Base-by-base conservation (phyloP, 345 rosid species). In the Acer yangbiense region DNA sequence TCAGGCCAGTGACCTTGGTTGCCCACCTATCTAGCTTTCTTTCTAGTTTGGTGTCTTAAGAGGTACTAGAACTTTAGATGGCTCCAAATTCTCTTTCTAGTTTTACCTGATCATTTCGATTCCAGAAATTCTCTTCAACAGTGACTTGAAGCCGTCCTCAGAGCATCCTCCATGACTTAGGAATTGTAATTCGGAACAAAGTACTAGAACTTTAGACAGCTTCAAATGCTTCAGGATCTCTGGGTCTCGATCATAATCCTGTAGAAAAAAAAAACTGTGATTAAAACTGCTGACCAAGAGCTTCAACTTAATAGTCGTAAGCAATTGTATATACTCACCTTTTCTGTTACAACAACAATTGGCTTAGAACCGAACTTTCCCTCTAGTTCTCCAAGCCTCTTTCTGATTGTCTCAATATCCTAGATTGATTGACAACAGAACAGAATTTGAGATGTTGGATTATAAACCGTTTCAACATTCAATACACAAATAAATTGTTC, bases 181-280 rank as follows among this genome's bases (percentile, higher is more conserved):
- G 72, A 94, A 71, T 83, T 90, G 89, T 85, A 91, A 79, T 74
- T 88, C 81, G 41, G 96, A 93, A 77, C 90, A 87, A 64, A 94
- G 88, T 20, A 78, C 93, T 80, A 88, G 76, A 29, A 88, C 89
- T 71, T 79, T 81, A 75, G 25, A 90, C 29, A 93, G 84, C 32
- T 75, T 32, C 72, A 94, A 65, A 79, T 77, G 84, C 76, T 79
- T 86, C 68, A 92, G 83, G 73, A 94, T 83, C 78, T 83, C 88
- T 8, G 89, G 90, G 70, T 92, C 96, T 68, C 98, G 89, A 81
- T 89, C 89, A 72, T 86, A 92, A 82, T 94, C 98, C 98, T 92
- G 82, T 48, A 32, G 39, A 23, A 23, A 60, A 23, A 16, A 69
- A 71, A 20, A 62, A 3, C 74, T 25, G 43, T 74, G 62, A 69